phyloP scores from a whole-genome alignment of 768 basidiomycete genomes.

The Russula earlei region DNA sequence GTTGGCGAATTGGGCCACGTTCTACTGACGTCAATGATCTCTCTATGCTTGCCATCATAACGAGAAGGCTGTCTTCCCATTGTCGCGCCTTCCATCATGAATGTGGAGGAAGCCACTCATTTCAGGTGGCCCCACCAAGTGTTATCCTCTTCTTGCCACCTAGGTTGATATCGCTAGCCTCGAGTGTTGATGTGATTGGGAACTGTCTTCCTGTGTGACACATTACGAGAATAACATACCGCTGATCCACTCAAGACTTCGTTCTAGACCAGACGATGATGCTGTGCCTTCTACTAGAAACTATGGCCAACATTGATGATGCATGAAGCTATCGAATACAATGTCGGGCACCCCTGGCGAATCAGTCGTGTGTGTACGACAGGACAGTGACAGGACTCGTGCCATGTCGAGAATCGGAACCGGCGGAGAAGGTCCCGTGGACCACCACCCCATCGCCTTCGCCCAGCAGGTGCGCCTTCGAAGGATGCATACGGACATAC shows the following conservation, averaged over 20 bases:
- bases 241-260: not conserved
- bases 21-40: slow-evolving; percentile 15
- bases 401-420: slow-evolving; percentile 2
- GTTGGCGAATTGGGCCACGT: slow-evolving; percentile 9
- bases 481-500: not conserved
- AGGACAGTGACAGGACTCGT: not conserved
- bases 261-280: not conserved
- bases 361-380: not conserved
- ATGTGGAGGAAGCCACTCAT: not conserved
- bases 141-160: no score
- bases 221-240: not conserved
- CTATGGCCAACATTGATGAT: not conserved
- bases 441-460: not conserved
- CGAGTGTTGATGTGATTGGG: no score
- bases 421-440: slow-evolving; percentile 5
- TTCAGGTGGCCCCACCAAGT: not conserved
- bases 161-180: not conserved
- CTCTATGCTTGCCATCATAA: not conserved
- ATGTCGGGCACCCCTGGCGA: slow-evolving; percentile 9
- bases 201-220: not conserved
- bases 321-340: not conserved
- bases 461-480: not conserved
- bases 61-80: not conserved
- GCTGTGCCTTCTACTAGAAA: slow-evolving; percentile 1
- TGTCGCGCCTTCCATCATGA: not conserved